Evolutionary conservation across 164 flowering plant species (phyloP), one percentile per base, ranked within the genome.

Genomic region (Nelumbo lutea): DNA sequence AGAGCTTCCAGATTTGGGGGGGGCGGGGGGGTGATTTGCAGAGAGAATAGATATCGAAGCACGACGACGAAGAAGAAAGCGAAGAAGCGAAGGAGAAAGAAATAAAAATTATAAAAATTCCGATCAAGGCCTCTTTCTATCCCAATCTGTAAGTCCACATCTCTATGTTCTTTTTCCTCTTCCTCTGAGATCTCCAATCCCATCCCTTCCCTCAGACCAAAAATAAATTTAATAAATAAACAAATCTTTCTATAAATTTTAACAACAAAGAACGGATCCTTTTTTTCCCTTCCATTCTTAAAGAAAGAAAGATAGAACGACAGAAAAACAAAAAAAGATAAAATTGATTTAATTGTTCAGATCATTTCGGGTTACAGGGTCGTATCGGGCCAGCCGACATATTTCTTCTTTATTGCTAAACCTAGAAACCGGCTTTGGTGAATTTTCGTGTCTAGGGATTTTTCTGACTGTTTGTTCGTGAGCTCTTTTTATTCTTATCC

Each of bases 111-210:
- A 50, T 44, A 59, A 73, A 75, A 61, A 69, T 53, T 64, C 79
- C 83, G 72, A 74, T 76, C 80, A 69, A 66, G 56, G 69, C 65
- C 79, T 71, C 69, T 51, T 67, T 72, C 80, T 79, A 77, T 75
- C 71, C 82, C 79, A 77, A 76, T 78, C 79, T 64, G 87, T 82
- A 83, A 82, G 86, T 80, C 71, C 66, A 68, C 42, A 9, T 73
- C 53, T 72, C 53, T 27, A 66, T 56, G 5, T 58, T 59, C 67
- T 44, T 52, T 39, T 75, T 67, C 2, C 41, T n/a, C n/a, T 15
- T 15, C 9, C 44, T 5, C 27, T 52, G 9, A 42, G 3, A 39
- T 38, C 43, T 43, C 40, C 1, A 6, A 0, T 15, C 42, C 61
- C 53, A 13, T 61, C 10, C 52, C 56, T 60, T 55, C 42, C 52